Base-by-base conservation (phyloP, 495 filamentous ascomycete genomes). In the Pseudoneurospora amorphoporcata region DNA sequence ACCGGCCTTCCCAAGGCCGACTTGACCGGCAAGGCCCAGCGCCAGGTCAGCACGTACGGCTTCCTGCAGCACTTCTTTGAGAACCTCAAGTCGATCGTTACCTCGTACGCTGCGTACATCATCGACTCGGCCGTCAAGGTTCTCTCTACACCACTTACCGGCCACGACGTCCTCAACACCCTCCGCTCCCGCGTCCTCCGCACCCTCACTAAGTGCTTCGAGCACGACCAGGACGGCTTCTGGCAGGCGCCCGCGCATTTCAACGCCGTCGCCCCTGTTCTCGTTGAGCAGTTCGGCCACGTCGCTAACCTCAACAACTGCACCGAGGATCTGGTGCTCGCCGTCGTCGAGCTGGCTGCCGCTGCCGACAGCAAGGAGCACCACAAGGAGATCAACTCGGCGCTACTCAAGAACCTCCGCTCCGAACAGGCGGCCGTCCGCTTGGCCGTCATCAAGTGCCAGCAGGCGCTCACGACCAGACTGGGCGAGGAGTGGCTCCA, bases 191-290 rank as follows among this genome's bases (percentile, higher is more conserved):
- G 76, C 32, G 87, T 92, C 7, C 84, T 98, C 69, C 82, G 84
- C 41, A 90, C 93, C 32, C 85, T 98, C 29, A 81, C 82, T 43
- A 88, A 88, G 73, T 89, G 89, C 72, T 97, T 98, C 75, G 86
- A 91, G 78, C 88, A 95, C 76, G 95, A 98, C 78, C 83, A 85
- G 68, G 81, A 86, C 75, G 90, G 94, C 84, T 93, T 93, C 82
- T 98, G 94, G 94, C 93, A 96, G 86, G 88, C 92, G 3, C 95
- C 95, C 9, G 86, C 91, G 3, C 94, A 97, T 79, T 96, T 97
- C 77, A 84, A 82, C 72, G 86, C 86, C 37, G 87, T 98, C 17
- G 87, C 89, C 12, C 83, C 86, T 3, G 86, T 91, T 14, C 85
- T 99, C 23, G 83, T 92, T 40, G 80, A 86, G 32, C 92, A 94